These are phyloP conservation scores for Phanerochaete carnosa DNA, from an alignment of 768 basidiomycete genomes.

Conservation along the genomic window DNA sequence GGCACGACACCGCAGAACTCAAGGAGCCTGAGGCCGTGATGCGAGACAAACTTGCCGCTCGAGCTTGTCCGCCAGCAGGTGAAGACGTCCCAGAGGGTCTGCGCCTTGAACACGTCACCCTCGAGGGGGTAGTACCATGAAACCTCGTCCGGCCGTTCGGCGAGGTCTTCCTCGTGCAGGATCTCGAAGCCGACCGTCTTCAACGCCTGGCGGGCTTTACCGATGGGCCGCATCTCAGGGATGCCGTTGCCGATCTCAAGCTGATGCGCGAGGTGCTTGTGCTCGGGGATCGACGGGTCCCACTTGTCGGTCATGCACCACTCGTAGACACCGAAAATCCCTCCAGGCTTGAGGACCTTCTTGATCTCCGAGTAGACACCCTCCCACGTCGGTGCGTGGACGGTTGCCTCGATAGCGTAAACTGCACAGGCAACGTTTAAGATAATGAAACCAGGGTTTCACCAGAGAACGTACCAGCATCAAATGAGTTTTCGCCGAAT, in stretches of 20 bases:
- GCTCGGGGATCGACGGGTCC: constrained; percentile 81
- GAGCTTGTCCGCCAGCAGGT: constrained; percentile 89
- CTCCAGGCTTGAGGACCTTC: constrained; percentile 95
- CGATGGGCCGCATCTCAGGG: constrained; percentile 89
- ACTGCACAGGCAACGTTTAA: constrained; percentile 41
- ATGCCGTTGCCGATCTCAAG: constrained; percentile 97
- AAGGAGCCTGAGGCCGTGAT: constrained; percentile 70
- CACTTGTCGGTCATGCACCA: constrained; percentile 98
- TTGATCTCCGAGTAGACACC: constrained; percentile 93
- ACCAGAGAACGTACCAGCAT: constrained; percentile 66
- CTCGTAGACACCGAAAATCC: constrained; percentile 95
- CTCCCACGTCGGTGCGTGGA: constrained; percentile 94
- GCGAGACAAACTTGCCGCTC: constrained; percentile 81
- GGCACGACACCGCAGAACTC: constrained; percentile 82
- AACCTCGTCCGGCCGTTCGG: constrained; percentile 71
- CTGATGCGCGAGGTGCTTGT: constrained; percentile 88
- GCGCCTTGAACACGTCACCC: constrained; percentile 88
- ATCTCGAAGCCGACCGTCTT: constrained; percentile 82
- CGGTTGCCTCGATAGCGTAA: constrained; percentile 97
- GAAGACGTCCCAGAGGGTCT: constrained; percentile 89
- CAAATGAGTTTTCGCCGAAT: constrained; percentile 91
- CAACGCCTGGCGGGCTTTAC: constrained; percentile 70
- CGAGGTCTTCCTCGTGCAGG: constrained; percentile 91
- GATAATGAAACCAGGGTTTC: neutral
- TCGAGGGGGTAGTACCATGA: constrained; percentile 98